phyloP scores from a whole-genome alignment of 805 yeast genomes.

The Metschnikowia baotianmanensis region DNA sequence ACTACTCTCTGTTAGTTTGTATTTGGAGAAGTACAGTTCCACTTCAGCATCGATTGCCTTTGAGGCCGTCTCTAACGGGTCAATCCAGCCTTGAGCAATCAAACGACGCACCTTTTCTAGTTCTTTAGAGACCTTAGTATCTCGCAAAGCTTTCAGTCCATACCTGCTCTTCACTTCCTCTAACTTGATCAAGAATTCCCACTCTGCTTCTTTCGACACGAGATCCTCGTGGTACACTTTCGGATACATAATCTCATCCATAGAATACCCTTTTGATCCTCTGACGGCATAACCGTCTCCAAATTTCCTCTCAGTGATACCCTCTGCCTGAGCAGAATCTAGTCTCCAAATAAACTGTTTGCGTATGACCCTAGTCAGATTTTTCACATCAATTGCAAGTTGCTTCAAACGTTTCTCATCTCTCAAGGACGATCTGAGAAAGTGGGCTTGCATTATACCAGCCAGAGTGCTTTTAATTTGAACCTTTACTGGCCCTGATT shows the following conservation, averaged over 20 bases:
- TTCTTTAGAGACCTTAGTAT: conserved; percentile 10
- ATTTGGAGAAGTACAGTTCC: conserved; percentile 15
- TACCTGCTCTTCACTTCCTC: conserved; percentile 9
- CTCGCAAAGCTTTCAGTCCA: conserved; percentile 3
- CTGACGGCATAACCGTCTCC: conserved; percentile 34
- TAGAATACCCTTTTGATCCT: conserved; percentile 28
- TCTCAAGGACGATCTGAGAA: conserved; percentile 25
- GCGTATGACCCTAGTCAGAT: conserved; percentile 25
- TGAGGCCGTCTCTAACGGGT: conserved; percentile 12
- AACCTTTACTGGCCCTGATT: conserved; percentile 38
- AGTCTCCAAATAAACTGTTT: conserved; percentile 27
- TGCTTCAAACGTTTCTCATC: conserved; percentile 20
- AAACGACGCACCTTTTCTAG: conserved; percentile 10
- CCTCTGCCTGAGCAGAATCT: neutral
- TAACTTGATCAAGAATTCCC: conserved; percentile 31
- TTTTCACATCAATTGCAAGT: conserved; percentile 33
- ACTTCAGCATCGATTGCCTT: conserved; percentile 15
- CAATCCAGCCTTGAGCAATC: conserved; percentile 13
- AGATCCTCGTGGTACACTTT: conserved; percentile 25
- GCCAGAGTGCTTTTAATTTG: conserved; percentile 30
- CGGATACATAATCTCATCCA: conserved; percentile 30
- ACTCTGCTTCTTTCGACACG: conserved; percentile 31
- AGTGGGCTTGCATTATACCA: conserved; percentile 31
- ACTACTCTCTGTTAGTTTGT: conserved; percentile 11
- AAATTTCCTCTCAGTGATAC: conserved; percentile 5